A percentile compares a stretch with the other conserved stretches of the same genome.
These are phyloP conservation scores for Sclerotinia glacialis DNA, from an alignment of 2,329 filamentous ascomycete genomes.

Conservation along the genomic window DNA sequence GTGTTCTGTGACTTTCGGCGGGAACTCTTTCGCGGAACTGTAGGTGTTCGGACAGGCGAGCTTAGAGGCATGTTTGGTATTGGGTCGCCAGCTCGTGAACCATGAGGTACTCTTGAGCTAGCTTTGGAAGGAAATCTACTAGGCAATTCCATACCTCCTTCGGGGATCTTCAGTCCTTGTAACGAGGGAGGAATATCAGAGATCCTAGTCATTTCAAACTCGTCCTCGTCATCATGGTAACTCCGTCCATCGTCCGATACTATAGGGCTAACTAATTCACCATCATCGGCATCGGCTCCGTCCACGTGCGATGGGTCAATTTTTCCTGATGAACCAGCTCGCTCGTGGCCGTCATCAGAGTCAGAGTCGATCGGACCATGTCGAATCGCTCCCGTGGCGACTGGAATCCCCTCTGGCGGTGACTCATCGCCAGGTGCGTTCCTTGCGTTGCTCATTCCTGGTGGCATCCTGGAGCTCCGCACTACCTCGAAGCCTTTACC, in stretches of 20 bases:
- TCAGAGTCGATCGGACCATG: conserved; percentile 64
- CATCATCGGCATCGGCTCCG: conserved; percentile 26
- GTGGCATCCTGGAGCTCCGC: conserved; percentile 80
- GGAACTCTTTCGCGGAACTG: conserved; percentile 71
- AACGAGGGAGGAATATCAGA: conserved; percentile 54
- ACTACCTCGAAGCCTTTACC: conserved; percentile 97
- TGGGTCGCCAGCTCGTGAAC: conserved; percentile 25
- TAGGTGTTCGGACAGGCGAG: conserved; percentile 32
- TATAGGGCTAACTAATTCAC: conserved; percentile 34
- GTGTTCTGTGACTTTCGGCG: conserved; percentile 47
- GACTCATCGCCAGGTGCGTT: conserved; percentile 62
- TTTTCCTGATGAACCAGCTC: conserved; percentile 36
- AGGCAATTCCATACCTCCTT: conserved; percentile 47
- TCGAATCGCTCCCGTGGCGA: conserved; percentile 45
- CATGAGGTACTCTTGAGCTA: conserved; percentile 43
- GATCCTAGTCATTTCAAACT: conserved; percentile 44
- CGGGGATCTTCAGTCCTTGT: conserved; percentile 54
- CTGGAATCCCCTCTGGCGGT: conserved; percentile 63
- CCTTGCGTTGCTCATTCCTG: conserved; percentile 57
- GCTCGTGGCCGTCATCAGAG: conserved; percentile 43
- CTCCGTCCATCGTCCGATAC: conserved; percentile 46
- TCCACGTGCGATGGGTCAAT: conserved; percentile 42
- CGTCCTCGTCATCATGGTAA: conserved; percentile 47
- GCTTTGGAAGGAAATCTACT: conserved; percentile 61
- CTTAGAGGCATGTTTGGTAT: conserved; percentile 43